Conservation (phyloP, 495 filamentous ascomycete genomes). For the Penicillium canescens region DNA sequence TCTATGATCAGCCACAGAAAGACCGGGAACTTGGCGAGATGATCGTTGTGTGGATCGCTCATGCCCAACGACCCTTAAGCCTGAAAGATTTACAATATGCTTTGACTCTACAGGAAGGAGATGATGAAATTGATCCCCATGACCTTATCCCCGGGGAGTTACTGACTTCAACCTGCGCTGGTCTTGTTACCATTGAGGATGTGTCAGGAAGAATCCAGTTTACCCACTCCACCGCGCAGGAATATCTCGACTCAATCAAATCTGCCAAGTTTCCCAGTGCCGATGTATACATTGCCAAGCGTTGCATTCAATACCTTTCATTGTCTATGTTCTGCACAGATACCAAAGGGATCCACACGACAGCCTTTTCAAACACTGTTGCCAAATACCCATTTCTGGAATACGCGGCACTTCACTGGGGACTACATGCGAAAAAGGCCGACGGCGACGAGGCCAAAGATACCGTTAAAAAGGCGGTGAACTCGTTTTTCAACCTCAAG, state of each 20-base stretch:
- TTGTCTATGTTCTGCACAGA: neutral
- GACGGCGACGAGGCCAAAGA: neutral
- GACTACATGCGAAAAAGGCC: neutral
- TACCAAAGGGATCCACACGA: neutral
- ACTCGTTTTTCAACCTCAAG: neutral
- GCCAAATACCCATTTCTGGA: neutral
- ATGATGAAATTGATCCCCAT: neutral
- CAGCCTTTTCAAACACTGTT: neutral
- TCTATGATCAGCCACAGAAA: neutral
- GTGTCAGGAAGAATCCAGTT: neutral
- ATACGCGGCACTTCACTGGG: slow-evolving; percentile 2
- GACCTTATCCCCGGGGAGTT: neutral
- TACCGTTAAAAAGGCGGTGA: neutral
- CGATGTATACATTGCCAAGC: neutral
- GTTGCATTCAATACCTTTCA: neutral
- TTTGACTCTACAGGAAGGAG: neutral
- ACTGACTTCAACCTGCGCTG: neutral
- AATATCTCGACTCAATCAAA: slow-evolving; percentile 1
- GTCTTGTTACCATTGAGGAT: slow-evolving; percentile 1
- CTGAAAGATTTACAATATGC: slow-evolving; percentile 2
- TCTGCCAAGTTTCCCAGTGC: neutral
- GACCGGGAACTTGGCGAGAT: slow-evolving; percentile 3
- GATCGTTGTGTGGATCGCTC: slow-evolving; percentile 2
- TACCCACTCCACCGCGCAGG: slow-evolving; percentile 1
- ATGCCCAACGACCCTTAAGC: slow-evolving; percentile 1